Conservation (phyloP, 805 yeast genomes). For the Spathaspora passalidarum region DNA sequence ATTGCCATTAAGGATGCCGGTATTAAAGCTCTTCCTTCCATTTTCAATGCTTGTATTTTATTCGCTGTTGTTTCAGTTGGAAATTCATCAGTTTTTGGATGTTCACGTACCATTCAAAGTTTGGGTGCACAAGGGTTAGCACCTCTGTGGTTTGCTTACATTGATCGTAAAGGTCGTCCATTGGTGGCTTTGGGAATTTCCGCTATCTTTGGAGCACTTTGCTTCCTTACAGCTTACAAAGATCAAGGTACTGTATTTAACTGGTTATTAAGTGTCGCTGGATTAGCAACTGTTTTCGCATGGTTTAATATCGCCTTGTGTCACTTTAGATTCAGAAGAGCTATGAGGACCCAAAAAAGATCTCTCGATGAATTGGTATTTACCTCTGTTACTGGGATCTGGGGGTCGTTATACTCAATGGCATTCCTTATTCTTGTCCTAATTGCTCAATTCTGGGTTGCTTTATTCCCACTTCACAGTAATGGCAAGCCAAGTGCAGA, state of each 20-base stretch:
- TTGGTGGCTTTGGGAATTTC: constrained; percentile 34
- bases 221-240: constrained; percentile 33
- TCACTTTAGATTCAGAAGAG: constrained; percentile 41
- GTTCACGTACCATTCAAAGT: constrained; percentile 66
- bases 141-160: constrained; percentile 45
- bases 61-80: constrained; percentile 75
- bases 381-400: constrained; percentile 31
- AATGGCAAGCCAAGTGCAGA: constrained; percentile 24
- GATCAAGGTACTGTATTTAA: constrained; percentile 32
- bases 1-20: constrained; percentile 64
- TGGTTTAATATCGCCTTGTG: constrained; percentile 41
- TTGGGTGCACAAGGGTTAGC: constrained; percentile 70
- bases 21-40: constrained; percentile 62
- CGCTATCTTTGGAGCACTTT: constrained; percentile 34
- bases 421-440: constrained; percentile 29
- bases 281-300: constrained; percentile 39
- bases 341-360: constrained; percentile 31
- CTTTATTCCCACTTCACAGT: constrained; percentile 37
- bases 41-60: constrained; percentile 72
- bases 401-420: constrained; percentile 35
- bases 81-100: constrained; percentile 71
- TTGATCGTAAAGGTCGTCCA: constrained; percentile 42
- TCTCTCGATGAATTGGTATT: constrained; percentile 33
- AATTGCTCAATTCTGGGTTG: constrained; percentile 36
- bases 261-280: constrained; percentile 41